These are phyloP conservation scores for Digitaria exilis DNA, from an alignment of 202 grass and related monocot species.

Conservation along the genomic window DNA sequence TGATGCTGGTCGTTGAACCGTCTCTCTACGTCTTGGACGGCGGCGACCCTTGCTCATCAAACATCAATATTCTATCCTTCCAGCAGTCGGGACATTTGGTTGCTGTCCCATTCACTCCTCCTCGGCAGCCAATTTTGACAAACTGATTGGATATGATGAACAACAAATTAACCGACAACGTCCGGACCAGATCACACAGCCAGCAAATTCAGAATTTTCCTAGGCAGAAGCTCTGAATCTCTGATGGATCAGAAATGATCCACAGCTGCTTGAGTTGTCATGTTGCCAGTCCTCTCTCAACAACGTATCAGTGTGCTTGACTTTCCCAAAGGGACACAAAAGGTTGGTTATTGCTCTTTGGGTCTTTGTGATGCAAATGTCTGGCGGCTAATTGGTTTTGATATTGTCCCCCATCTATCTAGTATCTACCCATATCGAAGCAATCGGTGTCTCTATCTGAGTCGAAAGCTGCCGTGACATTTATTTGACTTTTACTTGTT, in stretches of 20 bases:
- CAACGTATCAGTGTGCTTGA: slow-evolving; percentile 7
- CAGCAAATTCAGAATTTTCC: background rate
- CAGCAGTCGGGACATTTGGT: background rate
- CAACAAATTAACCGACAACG: background rate
- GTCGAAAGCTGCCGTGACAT: background rate
- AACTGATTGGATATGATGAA: background rate
- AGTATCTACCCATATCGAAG: slow-evolving; percentile 22
- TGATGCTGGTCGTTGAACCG: slow-evolving; percentile 27
- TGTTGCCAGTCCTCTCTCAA: background rate
- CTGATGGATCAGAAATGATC: background rate
- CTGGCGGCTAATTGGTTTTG: background rate
- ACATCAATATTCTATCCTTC: background rate
- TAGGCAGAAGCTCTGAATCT: background rate
- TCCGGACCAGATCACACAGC: background rate
- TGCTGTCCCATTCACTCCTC: slow-evolving; percentile 5
- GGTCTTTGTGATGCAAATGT: background rate
- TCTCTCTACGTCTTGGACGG: slow-evolving; percentile 35
- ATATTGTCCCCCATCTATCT: background rate
- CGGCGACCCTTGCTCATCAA: background rate
- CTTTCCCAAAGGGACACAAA: background rate
- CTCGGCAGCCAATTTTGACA: slow-evolving; percentile 41
- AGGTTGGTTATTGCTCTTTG: background rate
- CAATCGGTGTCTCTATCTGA: background rate
- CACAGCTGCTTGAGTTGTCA: background rate
- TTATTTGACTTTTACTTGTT: no score